Base-by-base conservation (phyloP, 306 rosid genomes). In the Inga laurina region DNA sequence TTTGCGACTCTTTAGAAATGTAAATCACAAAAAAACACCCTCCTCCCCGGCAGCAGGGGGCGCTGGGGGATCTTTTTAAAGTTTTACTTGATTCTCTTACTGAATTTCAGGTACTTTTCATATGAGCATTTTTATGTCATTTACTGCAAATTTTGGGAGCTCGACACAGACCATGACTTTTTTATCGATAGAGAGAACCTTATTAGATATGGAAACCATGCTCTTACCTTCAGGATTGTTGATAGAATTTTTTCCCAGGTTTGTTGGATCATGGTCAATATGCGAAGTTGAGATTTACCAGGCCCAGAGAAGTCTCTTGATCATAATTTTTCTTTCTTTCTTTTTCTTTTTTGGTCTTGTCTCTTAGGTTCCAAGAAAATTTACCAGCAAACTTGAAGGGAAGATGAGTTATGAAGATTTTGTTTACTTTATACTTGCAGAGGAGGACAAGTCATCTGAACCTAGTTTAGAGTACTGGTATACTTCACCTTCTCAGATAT, bases 141-240 rank as follows among this genome's bases (percentile, higher is more conserved):
- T 80, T 97, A 97, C 93, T 97, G 99, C 91, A 97, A 97, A 87
- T 97, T 97, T 87, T 97, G 99, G 99, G 99, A 97, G 95, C 94
- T 97, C 91, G 99, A 97, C 88, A 88, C 94, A 30, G 99, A 97
- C 88, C 99, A 94, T 82, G 99, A 97, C 90, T 97, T 97, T 88
- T 86, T 94, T 80, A 92, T 97, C 75, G 97, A 97, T 88, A 97
- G 91, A 88, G 99, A 97, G 85, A 97, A 97, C 92, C 97, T 97
- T 88, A 97, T 92, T 85, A 91, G 94, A 94, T 97, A 94, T 90
- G 99, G 98, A 82, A 97, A 97, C 88, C 99, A 97, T 86, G 93
- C 99, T 22, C 99, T 97, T 88, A 97, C 99, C 59, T 97, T 92
- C 88, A 90, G 99, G 90, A 94, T 97, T 88, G 98, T 97, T 82